These are phyloP conservation scores for Boletus mariae DNA, from an alignment of 1,284 basidiomycete species.

Conservation along the genomic window DNA sequence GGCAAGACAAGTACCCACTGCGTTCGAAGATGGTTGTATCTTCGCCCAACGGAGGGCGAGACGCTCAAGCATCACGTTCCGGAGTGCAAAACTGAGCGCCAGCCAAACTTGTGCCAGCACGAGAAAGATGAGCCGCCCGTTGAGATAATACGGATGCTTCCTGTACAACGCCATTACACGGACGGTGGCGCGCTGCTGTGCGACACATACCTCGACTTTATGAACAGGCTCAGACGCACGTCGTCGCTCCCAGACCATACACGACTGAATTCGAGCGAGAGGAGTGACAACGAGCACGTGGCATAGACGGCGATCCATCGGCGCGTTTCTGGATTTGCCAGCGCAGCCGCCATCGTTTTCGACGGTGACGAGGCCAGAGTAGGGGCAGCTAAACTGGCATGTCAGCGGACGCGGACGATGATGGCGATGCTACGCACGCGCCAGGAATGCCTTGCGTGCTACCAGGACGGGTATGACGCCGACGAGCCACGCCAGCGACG, in stretches of 20 bases:
- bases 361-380: conserved; percentile 51
- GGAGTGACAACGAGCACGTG: conserved; percentile 41
- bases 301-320: conserved; percentile 43
- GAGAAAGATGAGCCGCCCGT: conserved; percentile 60
- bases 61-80: conserved; percentile 57
- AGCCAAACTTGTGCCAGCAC: conserved; percentile 48
- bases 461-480: conserved; percentile 51
- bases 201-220: conserved; percentile 56
- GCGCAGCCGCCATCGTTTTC: conserved; percentile 41
- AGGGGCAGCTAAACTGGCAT: conserved; percentile 38
- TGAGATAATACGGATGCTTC: conserved; percentile 68
- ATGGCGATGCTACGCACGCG: conserved; percentile 40
- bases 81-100: conserved; percentile 45
- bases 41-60: conserved; percentile 43
- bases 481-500: conserved; percentile 35
- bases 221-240: conserved; percentile 49
- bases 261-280: conserved; percentile 41
- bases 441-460: conserved; percentile 51
- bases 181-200: neutral
- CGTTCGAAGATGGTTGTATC: conserved; percentile 7
- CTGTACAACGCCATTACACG: conserved; percentile 32
- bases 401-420: conserved; percentile 1
- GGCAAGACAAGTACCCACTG: conserved; percentile 14
- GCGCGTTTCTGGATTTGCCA: conserved; percentile 45
- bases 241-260: conserved; percentile 33